Evolutionary conservation across 2,329 filamentous ascomycete genomes (phyloP).

Genomic region (Ophiostoma novo-ulmi): DNA sequence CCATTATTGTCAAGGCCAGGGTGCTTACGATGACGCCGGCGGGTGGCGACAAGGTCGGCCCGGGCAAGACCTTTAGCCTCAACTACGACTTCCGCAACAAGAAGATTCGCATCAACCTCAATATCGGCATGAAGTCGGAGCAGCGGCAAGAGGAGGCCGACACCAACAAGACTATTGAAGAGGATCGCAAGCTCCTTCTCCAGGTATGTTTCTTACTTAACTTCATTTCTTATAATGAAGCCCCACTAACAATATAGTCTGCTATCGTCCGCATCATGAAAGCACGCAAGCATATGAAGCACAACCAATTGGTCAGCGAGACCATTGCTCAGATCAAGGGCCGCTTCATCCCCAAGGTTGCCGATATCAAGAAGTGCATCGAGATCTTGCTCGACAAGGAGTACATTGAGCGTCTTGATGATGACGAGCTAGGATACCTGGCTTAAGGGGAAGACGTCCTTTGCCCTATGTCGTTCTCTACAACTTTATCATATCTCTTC

Average conservation of each 20-base stretch:
- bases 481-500: neutral
- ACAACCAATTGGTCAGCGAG: constrained; percentile 87
- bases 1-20: constrained; percentile 88
- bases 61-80: constrained; percentile 73
- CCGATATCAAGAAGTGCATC: constrained; percentile 99
- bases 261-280: constrained; percentile 99
- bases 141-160: constrained; percentile 94
- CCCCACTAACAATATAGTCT: constrained; percentile 54
- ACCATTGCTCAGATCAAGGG: constrained; percentile 92
- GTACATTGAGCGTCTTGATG: constrained; percentile 91
- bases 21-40: constrained; percentile 65
- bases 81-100: constrained; percentile 98
- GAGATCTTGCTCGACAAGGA: constrained; percentile 98
- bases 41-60: constrained; percentile 67
- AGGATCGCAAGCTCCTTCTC: constrained; percentile 91
- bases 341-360: constrained; percentile 86
- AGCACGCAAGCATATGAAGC: constrained; percentile 98
- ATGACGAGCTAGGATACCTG: constrained; percentile 90
- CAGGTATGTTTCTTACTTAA: constrained; percentile 61
- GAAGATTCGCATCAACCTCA: constrained; percentile 95
- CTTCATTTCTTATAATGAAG: neutral
- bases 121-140: constrained; percentile 90
- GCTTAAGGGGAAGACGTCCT: constrained; percentile 51
- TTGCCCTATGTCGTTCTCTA: constrained; percentile 1
- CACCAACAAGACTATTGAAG: constrained; percentile 98